These are phyloP conservation scores for Mortierella claussenii DNA, from an alignment of 192 early-diverging fungal species.

Conservation along the genomic window DNA sequence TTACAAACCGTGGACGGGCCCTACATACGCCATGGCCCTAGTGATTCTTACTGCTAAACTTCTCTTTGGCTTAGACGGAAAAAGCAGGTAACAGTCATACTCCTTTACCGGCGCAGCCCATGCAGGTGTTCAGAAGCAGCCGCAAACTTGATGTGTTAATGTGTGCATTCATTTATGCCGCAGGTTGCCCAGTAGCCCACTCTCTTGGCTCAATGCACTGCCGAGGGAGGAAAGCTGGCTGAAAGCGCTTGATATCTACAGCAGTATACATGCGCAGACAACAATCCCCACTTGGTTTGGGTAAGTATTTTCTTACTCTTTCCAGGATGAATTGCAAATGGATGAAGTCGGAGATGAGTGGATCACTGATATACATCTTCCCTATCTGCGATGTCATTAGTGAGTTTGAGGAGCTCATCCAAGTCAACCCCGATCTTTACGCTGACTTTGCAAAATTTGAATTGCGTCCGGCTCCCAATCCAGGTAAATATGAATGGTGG, in stretches of 20 bases:
- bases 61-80: slow-evolving; percentile 34
- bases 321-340: background rate
- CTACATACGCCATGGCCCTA: slow-evolving; percentile 15
- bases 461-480: background rate
- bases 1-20: background rate
- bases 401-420: slow-evolving; percentile 41
- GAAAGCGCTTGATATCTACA: slow-evolving; percentile 15
- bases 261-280: slow-evolving; percentile 11
- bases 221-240: slow-evolving; percentile 21
- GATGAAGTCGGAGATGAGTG: background rate
- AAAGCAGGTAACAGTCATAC: slow-evolving; percentile 14
- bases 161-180: no score
- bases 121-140: no score
- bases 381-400: slow-evolving; percentile 10
- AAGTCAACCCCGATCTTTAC: slow-evolving; percentile 46
- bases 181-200: background rate
- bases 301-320: slow-evolving; percentile 4
- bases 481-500: slow-evolving; percentile 3
- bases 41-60: slow-evolving; percentile 38
- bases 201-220: slow-evolving; percentile 19
- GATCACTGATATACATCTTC: background rate
- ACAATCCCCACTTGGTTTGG: slow-evolving; percentile 16
- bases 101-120: no score
- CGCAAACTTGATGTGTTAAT: no score
- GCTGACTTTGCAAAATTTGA: slow-evolving; percentile 5